phyloP scores from a whole-genome alignment of 2,329 filamentous ascomycete genomes.

The Cephalotrichum gorgonifer region DNA sequence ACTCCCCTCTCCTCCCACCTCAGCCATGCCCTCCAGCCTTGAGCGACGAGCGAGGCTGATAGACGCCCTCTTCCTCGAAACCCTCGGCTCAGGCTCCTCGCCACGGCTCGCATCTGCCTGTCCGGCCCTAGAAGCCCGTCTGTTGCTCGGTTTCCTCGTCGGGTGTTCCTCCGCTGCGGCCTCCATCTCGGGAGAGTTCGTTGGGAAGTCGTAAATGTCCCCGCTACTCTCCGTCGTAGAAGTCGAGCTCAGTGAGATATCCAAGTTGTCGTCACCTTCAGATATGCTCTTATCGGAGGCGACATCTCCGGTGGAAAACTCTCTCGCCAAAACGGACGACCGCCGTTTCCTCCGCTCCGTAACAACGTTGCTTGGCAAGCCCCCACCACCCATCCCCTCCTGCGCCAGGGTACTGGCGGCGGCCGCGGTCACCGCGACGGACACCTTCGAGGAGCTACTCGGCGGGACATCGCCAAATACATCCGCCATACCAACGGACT shows the following conservation, averaged over 20 bases:
- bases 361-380: constrained; percentile 21
- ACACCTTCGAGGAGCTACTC: not conserved
- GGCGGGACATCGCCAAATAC: not conserved
- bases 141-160: constrained; percentile 12
- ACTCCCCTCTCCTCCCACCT: constrained; percentile 17
- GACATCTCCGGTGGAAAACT: not conserved
- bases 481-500: constrained; percentile 10
- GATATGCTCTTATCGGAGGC: not conserved
- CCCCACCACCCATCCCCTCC: constrained; percentile 20
- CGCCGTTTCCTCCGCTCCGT: constrained; percentile 30
- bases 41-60: constrained; percentile 21
- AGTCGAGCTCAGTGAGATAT: constrained; percentile 1
- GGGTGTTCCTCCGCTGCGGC: constrained; percentile 9
- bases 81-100: constrained; percentile 8
- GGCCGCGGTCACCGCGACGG: constrained; percentile 10
- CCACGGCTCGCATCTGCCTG: constrained; percentile 6
- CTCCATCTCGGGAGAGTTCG: constrained; percentile 27
- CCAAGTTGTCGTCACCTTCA: constrained; percentile 1
- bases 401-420: constrained; percentile 30
- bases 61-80: constrained; percentile 28
- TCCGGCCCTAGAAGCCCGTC: constrained; percentile 6
- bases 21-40: constrained; percentile 19
- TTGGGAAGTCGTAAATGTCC: constrained; percentile 47
- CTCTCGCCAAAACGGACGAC: constrained; percentile 16
- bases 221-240: constrained; percentile 6